phyloP scores from a whole-genome alignment of 192 early-diverging fungal species.

The Entomortierella parvispora region DNA sequence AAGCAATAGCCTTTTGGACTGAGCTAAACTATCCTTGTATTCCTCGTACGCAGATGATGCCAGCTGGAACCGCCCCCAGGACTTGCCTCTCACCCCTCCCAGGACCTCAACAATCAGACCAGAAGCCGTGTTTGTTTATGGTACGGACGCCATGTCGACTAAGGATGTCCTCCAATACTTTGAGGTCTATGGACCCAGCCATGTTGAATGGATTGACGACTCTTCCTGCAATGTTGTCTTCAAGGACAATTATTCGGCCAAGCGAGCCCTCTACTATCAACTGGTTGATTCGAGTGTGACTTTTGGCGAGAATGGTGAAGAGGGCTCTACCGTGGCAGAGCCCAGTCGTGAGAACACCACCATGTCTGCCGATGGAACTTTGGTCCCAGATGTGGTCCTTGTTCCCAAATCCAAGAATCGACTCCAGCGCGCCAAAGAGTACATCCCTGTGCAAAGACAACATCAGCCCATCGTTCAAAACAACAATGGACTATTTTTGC shows the following conservation, averaged over 20 bases:
- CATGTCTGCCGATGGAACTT: not conserved
- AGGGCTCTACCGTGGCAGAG: conserved; percentile 15
- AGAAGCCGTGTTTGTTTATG: conserved; percentile 53
- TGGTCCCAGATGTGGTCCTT: conserved; percentile 1
- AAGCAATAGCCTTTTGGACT: too few relatives aligned
- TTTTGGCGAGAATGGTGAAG: conserved; percentile 42
- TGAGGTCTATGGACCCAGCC: conserved; percentile 39
- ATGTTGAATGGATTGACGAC: conserved; percentile 63
- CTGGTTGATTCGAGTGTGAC: conserved; percentile 33
- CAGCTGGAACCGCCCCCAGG: conserved; percentile 23
- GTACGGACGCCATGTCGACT: conserved; percentile 60
- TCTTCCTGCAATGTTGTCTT: conserved; percentile 55
- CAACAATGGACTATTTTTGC: conserved; percentile 46
- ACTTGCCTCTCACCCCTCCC: conserved; percentile 36
- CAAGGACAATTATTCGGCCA: conserved; percentile 31
- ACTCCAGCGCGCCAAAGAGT: conserved; percentile 40
- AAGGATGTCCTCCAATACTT: conserved; percentile 57
- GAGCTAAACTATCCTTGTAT: too few relatives aligned
- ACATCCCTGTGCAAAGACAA: conserved; percentile 34
- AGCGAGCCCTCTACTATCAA: conserved; percentile 45
- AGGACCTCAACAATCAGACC: conserved; percentile 39
- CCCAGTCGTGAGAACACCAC: not conserved
- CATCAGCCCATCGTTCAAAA: conserved; percentile 21
- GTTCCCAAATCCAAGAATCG: conserved; percentile 31
- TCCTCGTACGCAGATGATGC: conserved; percentile 16